Base-by-base conservation (phyloP, 2,329 filamentous ascomycete species). In the Monosporascus sp. region DNA sequence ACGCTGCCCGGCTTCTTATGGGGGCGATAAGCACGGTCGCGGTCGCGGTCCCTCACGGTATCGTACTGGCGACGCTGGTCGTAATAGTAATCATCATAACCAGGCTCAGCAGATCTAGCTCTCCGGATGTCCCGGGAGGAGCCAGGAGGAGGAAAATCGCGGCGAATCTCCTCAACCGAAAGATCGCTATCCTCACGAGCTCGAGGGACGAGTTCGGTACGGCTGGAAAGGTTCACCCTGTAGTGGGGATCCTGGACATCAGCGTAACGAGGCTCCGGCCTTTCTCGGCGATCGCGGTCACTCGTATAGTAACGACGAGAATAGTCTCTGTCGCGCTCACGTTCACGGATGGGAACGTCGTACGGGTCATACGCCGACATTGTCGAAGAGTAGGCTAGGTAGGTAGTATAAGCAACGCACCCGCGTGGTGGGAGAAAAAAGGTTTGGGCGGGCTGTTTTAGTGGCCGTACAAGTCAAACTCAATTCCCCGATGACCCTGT, bases 81-180 rank as follows among this genome's bases (percentile, higher is more conserved):
- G 59, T 85, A 78, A 58, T 83, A 78, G 66, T 84, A 81, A 53
- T 85, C 81, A 67, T 85, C 81, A 64, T 83, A 77, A 56, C 75
- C 73, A 46, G 80, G 77, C 52, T 86, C 85, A 52, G 80, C 81
- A 7, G 87, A 89, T 62, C 85, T 81, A 61, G 86, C 77, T 54
- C 86, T 82, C 60, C 83, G 80, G 38, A 79, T 65, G 56, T 82
- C 81, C 52, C 71, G 59, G n/a, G 64, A 69, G 56, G 77, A 75
- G 38, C 80, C 84, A 6, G 86, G 87, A 7, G 90, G 89, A 34
- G 90, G 90, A 64, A 95, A 96, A 62, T 95, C 89, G 61, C 91
- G 85, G 59, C 84, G 84, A 56, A 95, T 84, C 72, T 95, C 90
- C 73, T 96, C 92, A 66, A 95, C 73, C 2, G 86, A 86, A 26